These are phyloP conservation scores for Lophiostoma macrostomum DNA, from an alignment of 495 filamentous ascomycete genomes.

Conservation along the genomic window DNA sequence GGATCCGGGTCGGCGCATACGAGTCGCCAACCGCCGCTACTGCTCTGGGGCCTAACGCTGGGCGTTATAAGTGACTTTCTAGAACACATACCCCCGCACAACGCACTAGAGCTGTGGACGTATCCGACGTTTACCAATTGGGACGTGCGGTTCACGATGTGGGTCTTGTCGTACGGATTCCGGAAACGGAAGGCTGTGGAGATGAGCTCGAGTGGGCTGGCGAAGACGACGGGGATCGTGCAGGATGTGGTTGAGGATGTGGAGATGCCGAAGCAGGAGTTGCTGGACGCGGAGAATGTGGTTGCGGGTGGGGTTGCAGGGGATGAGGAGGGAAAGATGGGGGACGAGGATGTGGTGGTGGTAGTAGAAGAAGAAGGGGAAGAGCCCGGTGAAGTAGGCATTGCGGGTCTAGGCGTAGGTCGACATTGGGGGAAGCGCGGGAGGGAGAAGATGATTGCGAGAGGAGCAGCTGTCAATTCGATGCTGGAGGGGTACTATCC, in stretches of 20 bases:
- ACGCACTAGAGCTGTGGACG: slow-evolving; percentile 60
- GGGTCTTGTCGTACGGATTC: slow-evolving; percentile 59
- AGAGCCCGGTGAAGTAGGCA: slow-evolving; percentile 47
- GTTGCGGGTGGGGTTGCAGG: too few species aligned
- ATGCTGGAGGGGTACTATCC: slow-evolving; percentile 71
- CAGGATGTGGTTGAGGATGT: slow-evolving; percentile 38
- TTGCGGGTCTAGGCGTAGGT: slow-evolving; percentile 49
- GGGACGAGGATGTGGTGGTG: slow-evolving; percentile 8
- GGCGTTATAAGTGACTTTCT: slow-evolving; percentile 71
- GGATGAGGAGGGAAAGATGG: slow-evolving; percentile 39
- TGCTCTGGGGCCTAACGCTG: slow-evolving; percentile 75
- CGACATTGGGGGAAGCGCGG: slow-evolving; percentile 43
- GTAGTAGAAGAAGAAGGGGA: slow-evolving; percentile 21
- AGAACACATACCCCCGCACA: slow-evolving; percentile 64
- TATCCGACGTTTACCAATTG: slow-evolving; percentile 71
- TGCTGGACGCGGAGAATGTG: slow-evolving; percentile 4
- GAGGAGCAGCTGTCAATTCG: slow-evolving; percentile 53
- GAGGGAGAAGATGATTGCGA: slow-evolving; percentile 22
- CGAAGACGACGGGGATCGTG: neutral
- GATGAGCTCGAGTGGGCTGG: slow-evolving; percentile 35
- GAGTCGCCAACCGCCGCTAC: slow-evolving; percentile 49
- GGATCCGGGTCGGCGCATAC: slow-evolving; percentile 22
- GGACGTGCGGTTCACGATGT: slow-evolving; percentile 60
- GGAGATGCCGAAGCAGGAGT: slow-evolving; percentile 26
- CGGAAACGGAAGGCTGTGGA: slow-evolving; percentile 56